Evolutionary conservation across 2,329 filamentous ascomycete genomes (phyloP).

Genomic region (Colletotrichum sp.): DNA sequence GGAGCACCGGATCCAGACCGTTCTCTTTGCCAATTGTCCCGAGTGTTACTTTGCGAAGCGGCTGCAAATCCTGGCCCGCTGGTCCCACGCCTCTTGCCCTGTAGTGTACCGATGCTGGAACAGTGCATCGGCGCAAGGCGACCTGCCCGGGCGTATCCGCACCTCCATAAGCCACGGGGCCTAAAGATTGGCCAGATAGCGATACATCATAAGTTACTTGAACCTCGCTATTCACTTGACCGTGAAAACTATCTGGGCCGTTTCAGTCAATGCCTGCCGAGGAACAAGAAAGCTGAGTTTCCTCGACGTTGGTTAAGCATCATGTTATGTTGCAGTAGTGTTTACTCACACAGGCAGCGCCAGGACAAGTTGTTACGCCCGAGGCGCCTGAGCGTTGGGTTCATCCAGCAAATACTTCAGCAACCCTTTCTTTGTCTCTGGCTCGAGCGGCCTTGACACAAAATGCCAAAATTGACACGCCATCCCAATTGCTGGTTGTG

Average conservation of each 20-base stretch:
- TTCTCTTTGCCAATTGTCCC: not conserved
- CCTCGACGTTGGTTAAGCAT: not conserved
- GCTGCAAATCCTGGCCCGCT: not conserved
- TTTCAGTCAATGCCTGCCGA: not conserved
- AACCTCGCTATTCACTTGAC: not conserved
- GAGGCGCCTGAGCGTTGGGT: not conserved
- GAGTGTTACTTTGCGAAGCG: not conserved
- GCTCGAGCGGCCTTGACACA: not conserved
- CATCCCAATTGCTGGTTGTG: not conserved
- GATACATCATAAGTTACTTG: not conserved
- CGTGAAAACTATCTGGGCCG: not conserved
- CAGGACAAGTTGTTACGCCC: not conserved
- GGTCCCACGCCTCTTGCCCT: not conserved
- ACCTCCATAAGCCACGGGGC: conserved; percentile 2
- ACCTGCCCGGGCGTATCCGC: conserved; percentile 6
- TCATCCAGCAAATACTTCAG: not conserved
- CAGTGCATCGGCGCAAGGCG: not conserved
- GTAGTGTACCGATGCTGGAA: not conserved
- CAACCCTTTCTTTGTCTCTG: conserved; percentile 1
- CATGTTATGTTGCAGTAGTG: not conserved
- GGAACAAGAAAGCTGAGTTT: not conserved
- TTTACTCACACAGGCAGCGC: not conserved
- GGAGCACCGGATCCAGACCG: not conserved
- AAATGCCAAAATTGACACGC: not conserved
- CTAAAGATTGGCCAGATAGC: not conserved